Evolutionary conservation across 257 asterid genomes (phyloP).

Genomic region (Penstemon newberryi): DNA sequence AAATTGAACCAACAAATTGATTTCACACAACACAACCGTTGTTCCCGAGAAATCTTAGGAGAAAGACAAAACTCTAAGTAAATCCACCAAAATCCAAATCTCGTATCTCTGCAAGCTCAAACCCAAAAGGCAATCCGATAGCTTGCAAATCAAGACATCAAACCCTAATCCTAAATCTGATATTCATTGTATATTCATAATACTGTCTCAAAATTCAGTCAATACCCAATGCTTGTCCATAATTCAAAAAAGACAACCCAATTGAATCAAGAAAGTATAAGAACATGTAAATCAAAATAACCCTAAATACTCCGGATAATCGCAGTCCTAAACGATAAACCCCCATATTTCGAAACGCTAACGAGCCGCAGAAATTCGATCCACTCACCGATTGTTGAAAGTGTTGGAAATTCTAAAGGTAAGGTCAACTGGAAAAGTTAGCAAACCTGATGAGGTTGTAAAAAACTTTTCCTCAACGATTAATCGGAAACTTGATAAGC

Average conservation of each 20-base stretch:
- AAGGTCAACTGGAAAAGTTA: not conserved
- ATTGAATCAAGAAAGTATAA: not conserved
- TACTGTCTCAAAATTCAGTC: not conserved
- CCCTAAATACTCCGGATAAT: conserved; percentile 22
- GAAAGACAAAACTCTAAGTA: not conserved
- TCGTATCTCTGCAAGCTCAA: not conserved
- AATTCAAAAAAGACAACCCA: not conserved
- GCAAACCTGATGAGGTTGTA: conserved; percentile 27
- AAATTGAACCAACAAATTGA: conserved; percentile 21
- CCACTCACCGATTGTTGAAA: conserved; percentile 17
- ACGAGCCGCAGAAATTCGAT: conserved; percentile 10
- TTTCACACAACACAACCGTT: not conserved
- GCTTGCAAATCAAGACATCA: not conserved
- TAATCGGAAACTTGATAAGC: not conserved
- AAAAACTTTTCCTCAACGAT: not conserved
- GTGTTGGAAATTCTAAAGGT: conserved; percentile 4
- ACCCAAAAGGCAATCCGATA: not conserved
- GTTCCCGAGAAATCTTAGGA: conserved; percentile 1
- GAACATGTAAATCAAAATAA: not conserved
- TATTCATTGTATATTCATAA: conserved; percentile 10
- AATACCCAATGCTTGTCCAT: not conserved
- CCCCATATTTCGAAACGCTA: conserved; percentile 13
- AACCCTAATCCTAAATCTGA: conserved; percentile 2
- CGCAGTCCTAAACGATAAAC: conserved; percentile 13
- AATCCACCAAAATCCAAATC: not conserved